Base-by-base conservation (phyloP, 345 rosid genomes). In the Brassica incana region DNA sequence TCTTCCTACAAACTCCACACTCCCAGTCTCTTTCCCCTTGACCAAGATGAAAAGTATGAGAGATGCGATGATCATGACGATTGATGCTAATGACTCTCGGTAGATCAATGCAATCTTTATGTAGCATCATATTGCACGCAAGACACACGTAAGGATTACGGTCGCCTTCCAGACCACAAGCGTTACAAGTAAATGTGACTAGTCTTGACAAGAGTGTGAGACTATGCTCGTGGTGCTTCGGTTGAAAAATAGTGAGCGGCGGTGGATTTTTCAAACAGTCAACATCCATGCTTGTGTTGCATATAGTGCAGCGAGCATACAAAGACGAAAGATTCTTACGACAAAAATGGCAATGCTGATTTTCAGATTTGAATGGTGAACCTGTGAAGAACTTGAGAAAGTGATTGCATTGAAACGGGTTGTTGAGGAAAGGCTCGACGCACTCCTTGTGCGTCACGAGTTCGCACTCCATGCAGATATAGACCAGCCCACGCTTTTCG, bases 21-120 rank as follows among this genome's bases (percentile, higher is more conserved):
- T 45, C 7, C 48, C 50, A 50, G 1, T 29, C 45, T 18, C 43
- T 29, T 18, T 29, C 10, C 7, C 62, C 12, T 8, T 25, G 29
- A 5, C 67, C 59, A 73, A 73, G 60, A 63, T 62, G 69, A 45
- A 48, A 74, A 20, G 78, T 74, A 33, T 35, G 78, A 64, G 65
- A 74, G 8, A 74, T 65, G 5, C 70, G 77, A 30, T 74, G 77
- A 30, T 74, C 52, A 50, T 74, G 77, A 11, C 77, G 77, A 6
- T 74, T 74, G 20, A 74, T 74, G 58, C 6, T 74, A 9, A 74
- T 74, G 35, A 74, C 63, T 11, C 63, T 29, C 12, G 78, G 78
- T 50, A 74, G 71, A 60, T 8, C 29, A 58, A 58, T 3, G 27
- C 62, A 58, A 18, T 58, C 29, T 20, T 8, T 18, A 5, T 58